phyloP scores from a whole-genome alignment of 2,329 filamentous ascomycete species.

The Colletotrichum orchidophilum region DNA sequence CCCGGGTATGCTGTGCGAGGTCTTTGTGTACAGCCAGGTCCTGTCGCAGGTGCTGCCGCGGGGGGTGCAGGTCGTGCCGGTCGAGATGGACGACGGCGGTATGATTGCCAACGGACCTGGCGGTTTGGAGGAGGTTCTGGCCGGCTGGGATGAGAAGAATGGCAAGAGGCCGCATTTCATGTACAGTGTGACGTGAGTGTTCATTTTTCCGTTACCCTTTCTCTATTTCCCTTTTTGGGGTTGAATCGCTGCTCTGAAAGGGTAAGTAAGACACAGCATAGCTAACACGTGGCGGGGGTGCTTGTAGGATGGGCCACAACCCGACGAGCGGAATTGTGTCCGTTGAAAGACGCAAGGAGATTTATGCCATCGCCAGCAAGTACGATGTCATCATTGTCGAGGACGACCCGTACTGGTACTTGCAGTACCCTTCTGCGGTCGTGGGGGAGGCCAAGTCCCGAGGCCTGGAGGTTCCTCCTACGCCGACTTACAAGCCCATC shows the following conservation, averaged over 20 bases:
- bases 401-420: conserved; percentile 95
- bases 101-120: conserved; percentile 80
- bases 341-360: conserved; percentile 75
- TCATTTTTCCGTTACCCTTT: background rate
- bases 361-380: conserved; percentile 82
- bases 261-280: background rate
- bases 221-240: background rate
- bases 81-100: conserved; percentile 81
- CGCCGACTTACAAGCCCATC: conserved; percentile 39
- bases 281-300: conserved; percentile 29
- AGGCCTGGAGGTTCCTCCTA: conserved; percentile 40
- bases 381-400: conserved; percentile 93
- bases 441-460: conserved; percentile 59
- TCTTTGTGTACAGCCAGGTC: conserved; percentile 83
- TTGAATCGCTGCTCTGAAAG: background rate
- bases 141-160: conserved; percentile 80
- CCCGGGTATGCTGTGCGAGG: conserved; percentile 82
- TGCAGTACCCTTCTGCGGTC: conserved; percentile 83
- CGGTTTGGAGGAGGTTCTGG: conserved; percentile 79
- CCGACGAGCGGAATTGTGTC: conserved; percentile 82
- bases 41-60: conserved; percentile 72
- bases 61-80: conserved; percentile 77
- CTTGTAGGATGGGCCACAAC: conserved; percentile 73
- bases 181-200: conserved; percentile 85
- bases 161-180: conserved; percentile 84